Base-by-base conservation (phyloP, 768 basidiomycete species). In the Austroboletus eburneus region DNA sequence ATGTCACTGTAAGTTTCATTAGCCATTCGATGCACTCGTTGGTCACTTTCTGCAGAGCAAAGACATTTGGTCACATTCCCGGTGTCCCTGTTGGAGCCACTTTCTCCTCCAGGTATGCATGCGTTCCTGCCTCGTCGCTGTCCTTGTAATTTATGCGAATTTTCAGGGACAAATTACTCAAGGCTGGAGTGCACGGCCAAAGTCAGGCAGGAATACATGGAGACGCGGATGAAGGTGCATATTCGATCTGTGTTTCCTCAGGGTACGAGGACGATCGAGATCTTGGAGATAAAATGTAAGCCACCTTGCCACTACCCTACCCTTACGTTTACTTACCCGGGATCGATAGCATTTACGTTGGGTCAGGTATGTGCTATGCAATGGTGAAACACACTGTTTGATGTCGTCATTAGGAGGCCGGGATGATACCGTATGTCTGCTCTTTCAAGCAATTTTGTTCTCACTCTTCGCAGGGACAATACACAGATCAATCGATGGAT, bases 241-340 rank as follows among this genome's bases (percentile, higher is more conserved):
- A 57, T 43, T 75, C 73, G 13, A 64, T 75, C 18, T 72, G 73
- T 16, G 36, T 74, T 16, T 70, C 73, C 30, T 63, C 55, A 13
- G 70, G 71, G 7, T 74, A 74, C 34, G 67, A 70, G 37, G 73
- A 75, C 52, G 67, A 74, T 46, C n/a, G 39, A 2, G 73, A 74
- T 25, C 1, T 35, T 0, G 73, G 73, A 24, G 63, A 71, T 0
- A 62, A 4, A 7, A 69, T 74, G 72, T 73, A 49, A 4, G 69
- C 50, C 47, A 25, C 23, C 21, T 35, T 21, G 2, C n/a, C 16
- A 24, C 34, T 10, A 7, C 47, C 30, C 10, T 21, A 9, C 35
- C 27, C 50, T 60, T 29, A 51, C 20, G 2, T 9, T 16, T 22
- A 3, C 47, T 45, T 25, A 23, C n/a, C n/a, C n/a, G n/a, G n/a